Evolutionary conservation across 768 basidiomycete species (phyloP), one percentile per base, ranked within the genome.

Genomic region (Naganishia kalamii): DNA sequence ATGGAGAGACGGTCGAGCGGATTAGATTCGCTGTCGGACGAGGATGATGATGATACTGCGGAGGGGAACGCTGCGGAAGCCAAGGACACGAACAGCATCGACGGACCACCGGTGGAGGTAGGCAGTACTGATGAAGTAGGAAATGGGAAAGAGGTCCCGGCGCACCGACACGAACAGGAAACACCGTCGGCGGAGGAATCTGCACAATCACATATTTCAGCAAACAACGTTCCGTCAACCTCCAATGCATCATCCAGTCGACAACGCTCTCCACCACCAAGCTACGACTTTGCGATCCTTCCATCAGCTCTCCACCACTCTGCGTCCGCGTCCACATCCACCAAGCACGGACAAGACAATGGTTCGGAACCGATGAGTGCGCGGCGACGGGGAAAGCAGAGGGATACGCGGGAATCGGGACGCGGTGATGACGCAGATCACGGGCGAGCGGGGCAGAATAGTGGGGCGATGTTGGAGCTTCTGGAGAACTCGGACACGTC

Each of bases 221-320:
- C 32, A 21, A 57, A 8, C 54, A 17, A 32, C 11, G 12, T 7
- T 40, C 54, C 54, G 15, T 11, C 19, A 10, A 44, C 43, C 5
- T 6, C 43, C 43, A 6, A 6, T 44, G 10, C 43, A 11, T 11
- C 13, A 44, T 44, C 43, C 7, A 37, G 29, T 5, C 37, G 37
- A 57, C 54, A 35, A 3, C 33, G 54, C 12, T 57, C 54, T 2
- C 54, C 54, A 23, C 54, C 54, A 10, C 54, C 54, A 37, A 40
- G 54, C 35, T 57, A 57, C 15, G 54, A 57, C 5, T 27, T n/a
- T 15, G 54, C 54, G 8, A 57, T 35, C 19, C 23, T 37, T 10
- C 54, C 54, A 15, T 57, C 54, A 37, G 35, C 35, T 21, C 54
- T 57, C 21, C 35, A 57, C 13, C 54, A 25, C 11, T 57, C 54